Percentiles rank a stretch among this genome's conserved stretches.
Evolutionary conservation across 176 grass and related monocot genomes (phyloP).

Genomic region (Panicum miliaceum): DNA sequence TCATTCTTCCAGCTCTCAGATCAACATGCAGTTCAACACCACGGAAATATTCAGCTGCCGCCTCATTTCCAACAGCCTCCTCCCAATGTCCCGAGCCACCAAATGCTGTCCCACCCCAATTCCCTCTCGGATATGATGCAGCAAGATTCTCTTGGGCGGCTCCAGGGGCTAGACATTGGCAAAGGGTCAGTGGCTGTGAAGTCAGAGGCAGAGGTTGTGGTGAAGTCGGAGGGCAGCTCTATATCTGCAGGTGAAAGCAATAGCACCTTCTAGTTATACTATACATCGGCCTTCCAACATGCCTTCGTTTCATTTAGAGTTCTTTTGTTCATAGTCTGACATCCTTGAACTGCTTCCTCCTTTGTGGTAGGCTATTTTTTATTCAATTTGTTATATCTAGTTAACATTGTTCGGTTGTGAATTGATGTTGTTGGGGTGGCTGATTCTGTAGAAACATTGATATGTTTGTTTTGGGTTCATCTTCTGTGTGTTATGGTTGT

Average conservation of each 20-base stretch:
- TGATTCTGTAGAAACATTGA: slow-evolving; percentile 41
- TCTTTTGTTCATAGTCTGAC: slow-evolving; percentile 76
- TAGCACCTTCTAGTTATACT: slow-evolving; percentile 67
- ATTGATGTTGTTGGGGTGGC: not conserved
- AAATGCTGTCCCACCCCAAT: slow-evolving; percentile 63
- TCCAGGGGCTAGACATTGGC: slow-evolving; percentile 84
- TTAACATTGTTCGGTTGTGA: slow-evolving; percentile 48
- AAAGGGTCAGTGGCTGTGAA: slow-evolving; percentile 67
- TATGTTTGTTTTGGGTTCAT: slow-evolving; percentile 57
- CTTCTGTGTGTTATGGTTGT: slow-evolving; percentile 38
- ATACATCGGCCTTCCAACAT: slow-evolving; percentile 41
- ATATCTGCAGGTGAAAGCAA: slow-evolving; percentile 81
- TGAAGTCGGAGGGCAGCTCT: slow-evolving; percentile 75
- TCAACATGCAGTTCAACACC: slow-evolving; percentile 48
- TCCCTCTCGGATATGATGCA: slow-evolving; percentile 79
- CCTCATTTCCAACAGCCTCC: slow-evolving; percentile 67
- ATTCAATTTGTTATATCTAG: slow-evolving; percentile 64
- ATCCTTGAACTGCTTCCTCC: slow-evolving; percentile 35
- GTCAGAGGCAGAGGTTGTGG: slow-evolving; percentile 59
- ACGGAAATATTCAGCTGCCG: slow-evolving; percentile 56
- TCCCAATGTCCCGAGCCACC: slow-evolving; percentile 54
- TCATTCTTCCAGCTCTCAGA: slow-evolving; percentile 71
- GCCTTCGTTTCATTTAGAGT: slow-evolving; percentile 37
- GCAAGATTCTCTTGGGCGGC: slow-evolving; percentile 72
- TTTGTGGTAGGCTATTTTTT: slow-evolving; percentile 50